Evolutionary conservation across 352 stramenopile species (phyloP).

Genomic region (Phytophthora palmivora): DNA sequence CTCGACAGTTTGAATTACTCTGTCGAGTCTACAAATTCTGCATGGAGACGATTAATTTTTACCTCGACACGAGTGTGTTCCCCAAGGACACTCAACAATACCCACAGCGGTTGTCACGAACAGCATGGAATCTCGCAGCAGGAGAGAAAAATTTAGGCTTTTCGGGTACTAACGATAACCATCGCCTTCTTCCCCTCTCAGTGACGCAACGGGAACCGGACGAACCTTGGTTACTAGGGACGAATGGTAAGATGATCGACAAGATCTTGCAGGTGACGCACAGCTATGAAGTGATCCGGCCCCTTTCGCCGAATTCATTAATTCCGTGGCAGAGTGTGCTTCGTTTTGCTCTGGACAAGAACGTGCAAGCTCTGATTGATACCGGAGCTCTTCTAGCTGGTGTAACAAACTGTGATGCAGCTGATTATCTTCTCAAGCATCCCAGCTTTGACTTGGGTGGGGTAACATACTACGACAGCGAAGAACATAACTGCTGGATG

Average conservation of each 20-base stretch:
- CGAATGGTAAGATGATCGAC: constrained; percentile 91
- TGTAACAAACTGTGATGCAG: constrained; percentile 56
- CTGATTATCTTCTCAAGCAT: constrained; percentile 52
- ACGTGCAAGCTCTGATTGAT: constrained; percentile 81
- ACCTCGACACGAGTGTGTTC: constrained; percentile 84
- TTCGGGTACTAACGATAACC: constrained; percentile 92
- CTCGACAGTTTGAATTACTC: constrained; percentile 64
- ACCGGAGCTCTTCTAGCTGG: constrained; percentile 84
- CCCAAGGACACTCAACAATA: constrained; percentile 84
- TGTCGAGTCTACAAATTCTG: constrained; percentile 60
- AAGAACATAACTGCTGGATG: constrained; percentile 73
- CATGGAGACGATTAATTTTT: constrained; percentile 88
- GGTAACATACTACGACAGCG: constrained; percentile 88
- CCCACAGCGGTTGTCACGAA: constrained; percentile 70
- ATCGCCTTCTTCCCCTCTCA: constrained; percentile 74
- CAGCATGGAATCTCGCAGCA: constrained; percentile 83
- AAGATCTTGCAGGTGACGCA: constrained; percentile 54
- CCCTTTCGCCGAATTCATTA: not conserved
- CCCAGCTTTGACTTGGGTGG: constrained; percentile 44
- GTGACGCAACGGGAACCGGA: constrained; percentile 69
- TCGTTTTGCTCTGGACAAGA: constrained; percentile 42
- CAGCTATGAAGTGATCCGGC: constrained; percentile 43
- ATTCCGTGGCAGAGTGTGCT: constrained; percentile 63
- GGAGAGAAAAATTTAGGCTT: constrained; percentile 78
- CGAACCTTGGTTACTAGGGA: constrained; percentile 59